These are phyloP conservation scores for Sphagnum tenellum DNA, from an alignment of 225 moss, liverwort and hornwort genomes.

Conservation along the genomic window DNA sequence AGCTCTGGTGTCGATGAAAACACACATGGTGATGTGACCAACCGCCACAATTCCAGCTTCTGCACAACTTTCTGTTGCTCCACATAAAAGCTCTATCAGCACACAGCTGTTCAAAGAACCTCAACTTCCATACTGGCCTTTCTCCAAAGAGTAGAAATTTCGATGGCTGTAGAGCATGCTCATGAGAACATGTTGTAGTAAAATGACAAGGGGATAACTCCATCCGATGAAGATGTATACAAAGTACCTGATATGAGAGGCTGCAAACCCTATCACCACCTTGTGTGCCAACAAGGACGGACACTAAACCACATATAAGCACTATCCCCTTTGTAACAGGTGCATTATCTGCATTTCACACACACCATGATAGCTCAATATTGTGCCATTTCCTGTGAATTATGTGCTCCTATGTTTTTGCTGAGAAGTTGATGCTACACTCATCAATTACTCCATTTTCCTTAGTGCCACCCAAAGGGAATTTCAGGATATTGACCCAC, in stretches of 20 bases:
- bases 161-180: too few species aligned
- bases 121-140: too few species aligned
- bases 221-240: neutral
- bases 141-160: too few species aligned
- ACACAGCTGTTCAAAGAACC: too few species aligned
- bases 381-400: neutral
- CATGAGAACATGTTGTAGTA: neutral
- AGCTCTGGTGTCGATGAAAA: conserved; percentile 87
- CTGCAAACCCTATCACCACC: conserved; percentile 68
- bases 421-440: too few species aligned
- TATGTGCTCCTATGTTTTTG: too few species aligned
- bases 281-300: conserved; percentile 76
- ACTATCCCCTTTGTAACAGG: conserved; percentile 86
- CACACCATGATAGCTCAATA: neutral
- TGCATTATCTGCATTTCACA: conserved; percentile 66
- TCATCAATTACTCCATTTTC: too few species aligned
- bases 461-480: too few species aligned
- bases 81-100: conserved; percentile 5
- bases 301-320: conserved; percentile 64
- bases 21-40: conserved; percentile 63
- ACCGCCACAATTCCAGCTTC: conserved; percentile 87
- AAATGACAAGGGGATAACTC: neutral
- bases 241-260: conserved; percentile 73
- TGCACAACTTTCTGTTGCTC: conserved; percentile 52
- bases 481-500: too few species aligned